phyloP scores from a whole-genome alignment of 2,329 filamentous ascomycete species.

The Aspergillus tamarii region DNA sequence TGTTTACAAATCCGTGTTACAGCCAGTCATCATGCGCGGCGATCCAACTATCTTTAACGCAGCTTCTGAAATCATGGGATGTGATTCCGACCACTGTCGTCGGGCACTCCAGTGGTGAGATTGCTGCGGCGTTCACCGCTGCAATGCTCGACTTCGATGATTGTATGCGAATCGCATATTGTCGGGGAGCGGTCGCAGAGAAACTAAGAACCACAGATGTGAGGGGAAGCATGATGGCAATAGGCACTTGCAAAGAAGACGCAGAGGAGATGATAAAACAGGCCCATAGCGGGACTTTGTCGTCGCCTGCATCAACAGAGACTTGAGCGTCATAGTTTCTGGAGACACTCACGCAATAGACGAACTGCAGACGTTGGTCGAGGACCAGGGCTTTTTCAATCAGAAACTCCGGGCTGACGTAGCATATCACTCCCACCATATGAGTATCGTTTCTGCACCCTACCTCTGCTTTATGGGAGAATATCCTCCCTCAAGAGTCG shows the following conservation, averaged over 20 bases:
- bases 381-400: slow-evolving; percentile 21
- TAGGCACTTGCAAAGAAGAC: slow-evolving; percentile 3
- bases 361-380: slow-evolving; percentile 27
- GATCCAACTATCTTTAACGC: slow-evolving; percentile 52
- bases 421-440: slow-evolving; percentile 30
- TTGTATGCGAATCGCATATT: slow-evolving; percentile 15
- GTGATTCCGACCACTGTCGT: slow-evolving; percentile 45
- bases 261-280: background rate
- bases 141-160: slow-evolving; percentile 25
- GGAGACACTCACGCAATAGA: slow-evolving; percentile 23
- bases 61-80: slow-evolving; percentile 49
- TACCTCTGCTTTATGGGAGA: background rate
- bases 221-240: slow-evolving; percentile 12
- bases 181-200: slow-evolving; percentile 2
- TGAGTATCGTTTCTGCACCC: slow-evolving; percentile 11
- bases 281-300: background rate
- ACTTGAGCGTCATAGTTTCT: slow-evolving; percentile 24
- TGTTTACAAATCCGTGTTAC: background rate
- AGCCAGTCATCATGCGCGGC: slow-evolving; percentile 28
- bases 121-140: slow-evolving; percentile 36
- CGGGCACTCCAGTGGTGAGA: slow-evolving; percentile 55
- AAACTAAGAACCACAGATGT: background rate
- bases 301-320: background rate
- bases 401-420: slow-evolving; percentile 17
- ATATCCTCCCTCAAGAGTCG: background rate